These are phyloP conservation scores for Priceomyces haplophilus DNA, from an alignment of 805 yeast genomes.

Conservation along the genomic window DNA sequence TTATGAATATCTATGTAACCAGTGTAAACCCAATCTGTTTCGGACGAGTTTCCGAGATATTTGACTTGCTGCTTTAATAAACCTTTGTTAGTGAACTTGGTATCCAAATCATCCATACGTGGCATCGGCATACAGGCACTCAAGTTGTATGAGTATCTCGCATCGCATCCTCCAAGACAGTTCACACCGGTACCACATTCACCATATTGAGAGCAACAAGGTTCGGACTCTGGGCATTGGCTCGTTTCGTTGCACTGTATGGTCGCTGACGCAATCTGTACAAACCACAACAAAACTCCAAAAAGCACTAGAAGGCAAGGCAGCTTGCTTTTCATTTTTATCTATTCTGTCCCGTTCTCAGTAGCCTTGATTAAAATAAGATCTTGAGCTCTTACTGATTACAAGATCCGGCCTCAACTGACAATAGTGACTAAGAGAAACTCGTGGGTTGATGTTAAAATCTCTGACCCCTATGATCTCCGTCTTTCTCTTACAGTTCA, in stretches of 20 bases:
- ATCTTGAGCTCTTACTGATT: not conserved
- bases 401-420: not conserved
- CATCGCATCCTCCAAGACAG: conserved; percentile 89
- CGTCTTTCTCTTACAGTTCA: not conserved
- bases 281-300: conserved; percentile 2
- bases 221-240: conserved; percentile 71
- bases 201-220: conserved; percentile 86
- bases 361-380: conserved; percentile 2
- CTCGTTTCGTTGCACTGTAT: conserved; percentile 49
- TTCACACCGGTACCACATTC: conserved; percentile 71
- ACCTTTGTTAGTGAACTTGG: conserved; percentile 37
- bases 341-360: not conserved
- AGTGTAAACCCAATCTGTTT: conserved; percentile 65
- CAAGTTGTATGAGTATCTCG: conserved; percentile 59
- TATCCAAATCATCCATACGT: conserved; percentile 49
- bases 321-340: conserved; percentile 3
- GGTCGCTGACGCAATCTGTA: conserved; percentile 9
- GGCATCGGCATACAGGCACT: conserved; percentile 87
- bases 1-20: conserved; percentile 53
- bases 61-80: conserved; percentile 21
- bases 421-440: not conserved
- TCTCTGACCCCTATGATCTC: not conserved
- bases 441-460: not conserved
- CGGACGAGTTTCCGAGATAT: conserved; percentile 70
- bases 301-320: conserved; percentile 1